phyloP scores from a whole-genome alignment of 1,284 basidiomycete genomes.

The Trametes polyzona region DNA sequence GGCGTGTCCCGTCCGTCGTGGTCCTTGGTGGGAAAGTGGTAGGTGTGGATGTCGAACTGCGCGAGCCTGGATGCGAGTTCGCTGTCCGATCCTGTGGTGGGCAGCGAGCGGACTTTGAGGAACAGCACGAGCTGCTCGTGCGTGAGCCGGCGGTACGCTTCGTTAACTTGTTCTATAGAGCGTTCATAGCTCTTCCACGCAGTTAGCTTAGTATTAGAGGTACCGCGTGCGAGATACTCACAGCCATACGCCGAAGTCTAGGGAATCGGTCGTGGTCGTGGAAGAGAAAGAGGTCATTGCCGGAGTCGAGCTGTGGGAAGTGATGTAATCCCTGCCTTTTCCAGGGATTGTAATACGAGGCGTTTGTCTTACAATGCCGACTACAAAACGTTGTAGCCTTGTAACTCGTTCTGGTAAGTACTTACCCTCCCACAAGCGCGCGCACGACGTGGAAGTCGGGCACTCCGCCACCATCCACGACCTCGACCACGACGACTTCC shows the following conservation, averaged over 20 bases:
- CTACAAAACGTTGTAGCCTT: too few species aligned
- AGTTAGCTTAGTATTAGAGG: constrained; percentile 11
- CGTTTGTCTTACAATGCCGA: too few species aligned
- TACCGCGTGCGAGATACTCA: constrained; percentile 5
- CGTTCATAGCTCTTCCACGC: constrained; percentile 27
- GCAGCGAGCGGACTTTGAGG: constrained; percentile 68
- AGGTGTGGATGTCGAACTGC: constrained; percentile 72
- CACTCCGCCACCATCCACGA: background rate
- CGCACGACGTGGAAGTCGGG: background rate
- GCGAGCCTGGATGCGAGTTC: constrained; percentile 72
- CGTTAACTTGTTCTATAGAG: constrained; percentile 51
- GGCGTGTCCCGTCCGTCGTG: constrained; percentile 24
- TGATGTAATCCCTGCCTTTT: too few species aligned
- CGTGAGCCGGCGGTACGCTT: constrained; percentile 70
- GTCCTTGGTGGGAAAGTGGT: constrained; percentile 54
- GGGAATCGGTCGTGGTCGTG: background rate
- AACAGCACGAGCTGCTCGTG: constrained; percentile 73
- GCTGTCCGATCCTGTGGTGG: constrained; percentile 57
- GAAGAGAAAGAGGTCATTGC: background rate
- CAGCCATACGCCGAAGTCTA: constrained; percentile 24
- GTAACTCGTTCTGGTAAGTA: too few species aligned
- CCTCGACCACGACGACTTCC: background rate
- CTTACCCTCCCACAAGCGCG: constrained; percentile 1
- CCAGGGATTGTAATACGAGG: too few species aligned
- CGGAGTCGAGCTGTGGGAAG: too few species aligned